Base-by-base conservation (phyloP, 2,329 filamentous ascomycete genomes). In the Diaporthe amygdali region DNA sequence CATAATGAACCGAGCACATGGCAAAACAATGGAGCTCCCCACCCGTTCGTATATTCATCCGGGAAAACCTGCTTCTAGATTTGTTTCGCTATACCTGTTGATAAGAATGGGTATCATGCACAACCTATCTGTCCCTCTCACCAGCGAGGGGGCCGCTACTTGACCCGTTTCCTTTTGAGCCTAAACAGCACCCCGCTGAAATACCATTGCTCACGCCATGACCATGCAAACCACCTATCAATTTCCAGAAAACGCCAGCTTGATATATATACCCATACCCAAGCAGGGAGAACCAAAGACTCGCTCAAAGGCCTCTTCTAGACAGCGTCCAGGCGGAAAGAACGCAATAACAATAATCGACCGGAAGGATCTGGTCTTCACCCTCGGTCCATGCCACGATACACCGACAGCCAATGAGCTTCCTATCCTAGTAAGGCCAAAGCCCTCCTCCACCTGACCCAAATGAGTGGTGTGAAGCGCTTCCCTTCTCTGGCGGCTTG, bases 401-500 rank as follows among this genome's bases (percentile, higher is more conserved):
- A 46, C 9, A 17, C 1, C 14, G 8, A 47, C 3, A 1, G 10
- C 3, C 9, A 20, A 1, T 4, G 27, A 3, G 2, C 5, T 12
- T 22, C 10, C 10, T 20, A 12, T 49, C 46, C n/a, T 64, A 73
- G 30, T 71, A 71, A 27, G 71, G 56, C 71, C 71, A 73, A 4
- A 73, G 17, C 1, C 55, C 71, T 2, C 64, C 56, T 56, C 64
- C 71, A 2, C 56, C 54, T 44, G 25, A 64, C 56, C 51, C 66
- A 61, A 73, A 52, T 30, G 56, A 61, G 55, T 54, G 66, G 52
- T 47, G 86, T 75, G 59, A 37, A 20, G 41, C 59, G 14, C 59
- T 39, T 20, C 56, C 70, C 64, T 67, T 68, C 56, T 88, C 92
- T 1, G 93, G 93, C 44, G 93, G 91, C 73, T 94, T 91, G 76